phyloP scores from a whole-genome alignment of 805 yeast species.

The Candida sonorensis region DNA sequence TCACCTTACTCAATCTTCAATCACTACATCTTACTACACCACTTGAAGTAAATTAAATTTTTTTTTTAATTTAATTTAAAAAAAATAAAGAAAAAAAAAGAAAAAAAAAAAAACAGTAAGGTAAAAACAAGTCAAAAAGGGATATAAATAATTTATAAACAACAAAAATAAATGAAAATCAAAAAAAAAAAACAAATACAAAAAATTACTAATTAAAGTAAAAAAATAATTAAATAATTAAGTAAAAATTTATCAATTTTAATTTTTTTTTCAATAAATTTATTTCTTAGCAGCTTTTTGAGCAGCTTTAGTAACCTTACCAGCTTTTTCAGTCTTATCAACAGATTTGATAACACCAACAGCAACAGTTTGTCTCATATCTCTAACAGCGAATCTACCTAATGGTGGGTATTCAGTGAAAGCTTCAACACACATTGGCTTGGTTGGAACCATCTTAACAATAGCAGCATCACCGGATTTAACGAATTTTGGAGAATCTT shows the following conservation, averaged over 20 bases:
- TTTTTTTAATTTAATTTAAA: no score
- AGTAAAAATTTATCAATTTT: neutral
- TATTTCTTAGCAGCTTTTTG: constrained; percentile 73
- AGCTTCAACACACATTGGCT: constrained; percentile 93
- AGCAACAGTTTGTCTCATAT: constrained; percentile 99
- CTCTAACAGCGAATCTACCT: constrained; percentile 98
- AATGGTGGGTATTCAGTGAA: constrained; percentile 94
- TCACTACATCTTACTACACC: no score
- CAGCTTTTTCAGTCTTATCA: constrained; percentile 76
- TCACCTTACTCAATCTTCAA: no score
- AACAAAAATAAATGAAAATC: constrained; percentile 1
- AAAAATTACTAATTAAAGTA: neutral
- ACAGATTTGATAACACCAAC: constrained; percentile 98
- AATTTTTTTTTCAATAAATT: constrained; percentile 45
- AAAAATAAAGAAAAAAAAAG: no score
- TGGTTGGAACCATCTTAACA: constrained; percentile 81
- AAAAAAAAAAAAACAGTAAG: no score
- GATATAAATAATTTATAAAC: neutral
- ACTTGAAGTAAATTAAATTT: no score
- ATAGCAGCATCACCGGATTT: constrained; percentile 96
- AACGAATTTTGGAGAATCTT: constrained; percentile 87
- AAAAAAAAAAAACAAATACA: neutral
- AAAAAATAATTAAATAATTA: neutral
- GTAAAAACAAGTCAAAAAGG: neutral
- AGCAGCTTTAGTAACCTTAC: constrained; percentile 97